Evolutionary conservation across 2,329 filamentous ascomycete species (phyloP), one percentile per base, ranked within the genome.

Genomic region (Pseudogymnoascus pannorum): DNA sequence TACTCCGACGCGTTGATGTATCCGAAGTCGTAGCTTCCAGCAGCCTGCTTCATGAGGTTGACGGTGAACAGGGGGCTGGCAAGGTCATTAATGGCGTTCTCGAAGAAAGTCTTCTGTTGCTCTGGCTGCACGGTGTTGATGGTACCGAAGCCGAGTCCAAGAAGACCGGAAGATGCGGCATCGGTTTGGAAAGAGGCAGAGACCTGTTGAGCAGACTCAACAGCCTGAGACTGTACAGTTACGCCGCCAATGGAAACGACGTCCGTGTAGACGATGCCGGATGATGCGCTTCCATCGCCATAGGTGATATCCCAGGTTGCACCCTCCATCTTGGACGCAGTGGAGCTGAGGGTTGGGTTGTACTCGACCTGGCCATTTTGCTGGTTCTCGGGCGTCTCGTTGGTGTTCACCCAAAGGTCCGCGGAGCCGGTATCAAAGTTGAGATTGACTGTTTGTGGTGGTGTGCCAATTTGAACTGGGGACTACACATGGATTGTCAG

Each of bases 61-160:
- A 78, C 80, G 11, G 83, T 81, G 69, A 86, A 86, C 16, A 87
- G 68, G 8, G 78, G 78, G 48, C 48, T 54, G 8, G 62, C 51
- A 14, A 66, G 64, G 14, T 42, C 16, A 4, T 31, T 18, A 16
- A 48, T 44, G 29, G 64, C 57, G 24, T 66, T 67, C 22, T 64
- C 64, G 59, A 67, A 64, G 58, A 61, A 66, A 4, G 64, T 66
- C 16, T 64, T 60, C 58, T 63, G 64, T 16, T 58, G 20, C 2
- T 33, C 58, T 14, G 65, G 65, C 1, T 20, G 24, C 5, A 64
- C 62, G 5, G 59, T 61, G 48, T 67, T 66, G 48, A 64, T 33
- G n/a, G 24, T 62, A n/a, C 51, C 59, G 35, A 63, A 65, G 2
- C 77, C 84, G 31, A 87, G 76, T n/a, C 85, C 85, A n/a, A 87